Evolutionary conservation across 2,329 filamentous ascomycete species (phyloP), one percentile per base, ranked within the genome.

Genomic region (Neoscytalidium dimidiatum): DNA sequence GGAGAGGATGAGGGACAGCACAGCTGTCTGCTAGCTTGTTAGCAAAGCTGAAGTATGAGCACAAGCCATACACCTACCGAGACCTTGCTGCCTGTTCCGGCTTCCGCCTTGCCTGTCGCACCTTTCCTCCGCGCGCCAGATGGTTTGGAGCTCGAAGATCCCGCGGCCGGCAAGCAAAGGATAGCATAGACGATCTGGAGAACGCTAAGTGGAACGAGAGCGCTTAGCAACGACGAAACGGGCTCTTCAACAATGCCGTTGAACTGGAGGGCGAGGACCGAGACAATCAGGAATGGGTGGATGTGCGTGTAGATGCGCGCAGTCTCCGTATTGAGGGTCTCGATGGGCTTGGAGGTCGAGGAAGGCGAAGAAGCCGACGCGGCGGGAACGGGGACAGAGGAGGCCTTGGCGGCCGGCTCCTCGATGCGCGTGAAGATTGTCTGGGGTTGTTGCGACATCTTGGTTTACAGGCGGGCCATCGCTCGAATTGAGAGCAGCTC

Each of bases 161-260:
- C 75, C 71, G 17, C 83, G 83, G 0, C 80, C 3, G 87, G 87
- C 3, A 90, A 78, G 74, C 87, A 89, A 23, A 85, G 69, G n/a
- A 85, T 78, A 66, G 83, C 83, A 71, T 86, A 89, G 17, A 77
- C 72, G 9, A 83, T 80, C 76, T 96, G 93, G 3, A 92, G 74
- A 4, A 83, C 77, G 3, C 85, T 84, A 14, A 94, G 81, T 13
- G 87, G 84, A 0, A 89, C 83, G 2, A 94, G 79, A 2, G 88
- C 81, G 31, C 75, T 83, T 14, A 85, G 76, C 41, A 96, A 83
- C 6, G 89, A 85, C 17, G 83, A 78, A 2, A 90, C 84, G 0
- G 93, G 92, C 68, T 94, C 86, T 17, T 83, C 81, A 29, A 96
- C 90, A 28, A 96, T 82, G 19, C 83, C 79, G 38, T 80, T 75